phyloP scores from a whole-genome alignment of 2,329 filamentous ascomycete genomes.

The Cadophora gregata region DNA sequence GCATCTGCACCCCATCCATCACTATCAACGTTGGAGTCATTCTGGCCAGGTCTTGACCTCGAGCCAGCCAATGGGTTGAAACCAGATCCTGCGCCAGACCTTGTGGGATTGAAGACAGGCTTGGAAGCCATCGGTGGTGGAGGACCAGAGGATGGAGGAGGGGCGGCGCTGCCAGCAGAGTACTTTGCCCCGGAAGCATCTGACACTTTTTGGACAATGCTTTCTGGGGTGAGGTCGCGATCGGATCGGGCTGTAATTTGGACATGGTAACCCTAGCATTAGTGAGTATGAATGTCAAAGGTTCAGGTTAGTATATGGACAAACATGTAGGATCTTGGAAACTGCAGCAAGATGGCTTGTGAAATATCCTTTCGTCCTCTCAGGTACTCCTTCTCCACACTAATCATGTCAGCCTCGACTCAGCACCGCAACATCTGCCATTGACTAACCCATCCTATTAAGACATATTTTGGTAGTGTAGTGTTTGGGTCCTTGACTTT shows the following conservation, averaged over 20 bases:
- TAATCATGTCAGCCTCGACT: slow-evolving; percentile 43
- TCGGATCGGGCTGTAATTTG: slow-evolving; percentile 96
- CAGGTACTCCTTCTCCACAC: slow-evolving; percentile 98
- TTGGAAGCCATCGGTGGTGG: slow-evolving; percentile 79
- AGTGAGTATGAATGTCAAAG: slow-evolving; percentile 23
- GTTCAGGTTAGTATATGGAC: slow-evolving; percentile 32
- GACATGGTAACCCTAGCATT: slow-evolving; percentile 81
- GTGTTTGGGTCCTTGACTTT: slow-evolving; percentile 97
- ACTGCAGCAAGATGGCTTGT: slow-evolving; percentile 91
- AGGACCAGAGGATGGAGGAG: slow-evolving; percentile 51
- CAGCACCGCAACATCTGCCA: slow-evolving; percentile 8
- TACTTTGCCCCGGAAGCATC: slow-evolving; percentile 97
- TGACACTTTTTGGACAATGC: slow-evolving; percentile 89
- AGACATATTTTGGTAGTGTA: slow-evolving; percentile 84
- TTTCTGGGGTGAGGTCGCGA: slow-evolving; percentile 83
- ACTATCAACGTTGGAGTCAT: slow-evolving; percentile 67
- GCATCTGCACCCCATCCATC: slow-evolving; percentile 97
- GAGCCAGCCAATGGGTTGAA: slow-evolving; percentile 74
- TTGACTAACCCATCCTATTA: slow-evolving; percentile 80
- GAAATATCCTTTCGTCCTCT: slow-evolving; percentile 98
- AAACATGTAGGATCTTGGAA: slow-evolving; percentile 84
- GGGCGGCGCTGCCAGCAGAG: slow-evolving; percentile 69
- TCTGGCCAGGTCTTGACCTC: slow-evolving; percentile 60
- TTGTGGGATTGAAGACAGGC: slow-evolving; percentile 86
- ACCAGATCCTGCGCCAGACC: slow-evolving; percentile 48